Evolutionary conservation across 1,284 basidiomycete genomes (phyloP).

Genomic region (Naganishia cerealis): DNA sequence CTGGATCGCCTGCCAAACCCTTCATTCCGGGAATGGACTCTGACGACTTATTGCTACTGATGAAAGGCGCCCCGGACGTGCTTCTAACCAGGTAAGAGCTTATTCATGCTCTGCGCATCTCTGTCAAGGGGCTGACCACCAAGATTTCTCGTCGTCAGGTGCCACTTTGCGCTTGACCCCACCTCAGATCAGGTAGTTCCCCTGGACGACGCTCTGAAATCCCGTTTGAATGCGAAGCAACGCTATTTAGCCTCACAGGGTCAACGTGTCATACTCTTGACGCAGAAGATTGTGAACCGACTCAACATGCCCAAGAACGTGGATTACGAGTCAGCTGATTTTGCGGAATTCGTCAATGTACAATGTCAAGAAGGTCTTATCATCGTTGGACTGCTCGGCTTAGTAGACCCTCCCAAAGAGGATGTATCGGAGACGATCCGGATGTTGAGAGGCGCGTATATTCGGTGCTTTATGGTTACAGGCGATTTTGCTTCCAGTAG

Average conservation of each 20-base stretch:
- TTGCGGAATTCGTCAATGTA: conserved; percentile 48
- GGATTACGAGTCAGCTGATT: conserved; percentile 51
- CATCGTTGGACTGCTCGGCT: conserved; percentile 64
- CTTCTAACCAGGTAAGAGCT: conserved; percentile 57
- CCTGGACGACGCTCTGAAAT: conserved; percentile 46
- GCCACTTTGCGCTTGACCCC: conserved; percentile 53
- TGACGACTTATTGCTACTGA: conserved; percentile 54
- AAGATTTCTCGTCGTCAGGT: conserved; percentile 40
- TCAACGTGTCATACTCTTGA: conserved; percentile 62
- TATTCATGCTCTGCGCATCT: conserved; percentile 4
- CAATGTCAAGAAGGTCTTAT: conserved; percentile 56
- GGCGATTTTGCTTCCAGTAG: conserved; percentile 42
- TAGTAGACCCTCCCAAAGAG: conserved; percentile 65
- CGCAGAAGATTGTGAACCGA: conserved; percentile 48
- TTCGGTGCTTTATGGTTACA: conserved; percentile 70
- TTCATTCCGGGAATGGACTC: conserved; percentile 24
- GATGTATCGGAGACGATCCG: conserved; percentile 62
- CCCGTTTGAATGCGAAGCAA: conserved; percentile 55
- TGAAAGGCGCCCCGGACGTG: conserved; percentile 65
- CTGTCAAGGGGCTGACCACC: not conserved
- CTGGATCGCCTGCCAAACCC: not conserved
- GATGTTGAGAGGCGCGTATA: conserved; percentile 62
- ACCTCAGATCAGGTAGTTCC: conserved; percentile 52
- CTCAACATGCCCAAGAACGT: conserved; percentile 35
- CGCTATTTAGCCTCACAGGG: conserved; percentile 62